phyloP scores from a whole-genome alignment of 495 filamentous ascomycete genomes.

The Aspergillus heteromorphus region DNA sequence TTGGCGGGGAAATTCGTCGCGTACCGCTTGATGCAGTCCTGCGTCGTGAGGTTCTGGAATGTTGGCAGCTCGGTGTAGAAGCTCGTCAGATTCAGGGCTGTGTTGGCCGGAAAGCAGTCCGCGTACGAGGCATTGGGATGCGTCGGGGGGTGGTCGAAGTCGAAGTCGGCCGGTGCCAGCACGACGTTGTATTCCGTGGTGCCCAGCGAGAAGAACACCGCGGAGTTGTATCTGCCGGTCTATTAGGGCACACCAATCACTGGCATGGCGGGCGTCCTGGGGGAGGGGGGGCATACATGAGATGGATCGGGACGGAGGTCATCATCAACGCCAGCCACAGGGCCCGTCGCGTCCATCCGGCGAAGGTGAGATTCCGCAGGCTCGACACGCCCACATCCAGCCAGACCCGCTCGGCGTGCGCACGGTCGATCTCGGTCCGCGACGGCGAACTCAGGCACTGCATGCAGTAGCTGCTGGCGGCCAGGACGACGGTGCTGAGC shows the following conservation, averaged over 20 bases:
- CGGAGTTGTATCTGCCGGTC: slow-evolving; percentile 11
- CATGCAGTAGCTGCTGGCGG: slow-evolving; percentile 12
- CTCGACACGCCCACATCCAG: neutral
- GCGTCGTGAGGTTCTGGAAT: neutral
- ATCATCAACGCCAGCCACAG: neutral
- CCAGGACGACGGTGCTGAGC: slow-evolving; percentile 5
- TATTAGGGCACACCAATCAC: neutral
- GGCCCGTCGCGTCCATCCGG: neutral
- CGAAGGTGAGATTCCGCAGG: neutral
- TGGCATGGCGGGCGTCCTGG: neutral
- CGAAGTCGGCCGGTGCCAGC: neutral
- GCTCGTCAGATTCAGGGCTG: neutral
- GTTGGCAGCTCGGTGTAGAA: neutral
- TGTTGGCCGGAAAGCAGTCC: neutral
- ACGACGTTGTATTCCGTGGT: slow-evolving; percentile 1
- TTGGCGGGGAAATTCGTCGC: neutral
- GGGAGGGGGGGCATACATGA: slow-evolving; percentile 3
- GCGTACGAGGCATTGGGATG: neutral
- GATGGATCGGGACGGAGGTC: slow-evolving; percentile 7
- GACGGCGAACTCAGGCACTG: slow-evolving; percentile 10
- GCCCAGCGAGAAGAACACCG: neutral
- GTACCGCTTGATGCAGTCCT: neutral
- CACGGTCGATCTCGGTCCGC: slow-evolving; percentile 4
- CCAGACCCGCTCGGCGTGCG: slow-evolving; percentile 2
- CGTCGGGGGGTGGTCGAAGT: neutral